A percentile compares a stretch with the other conserved stretches of the same genome.
Conservation (phyloP, 164 flowering plant genomes). For the Macadamia integrifolia region DNA sequence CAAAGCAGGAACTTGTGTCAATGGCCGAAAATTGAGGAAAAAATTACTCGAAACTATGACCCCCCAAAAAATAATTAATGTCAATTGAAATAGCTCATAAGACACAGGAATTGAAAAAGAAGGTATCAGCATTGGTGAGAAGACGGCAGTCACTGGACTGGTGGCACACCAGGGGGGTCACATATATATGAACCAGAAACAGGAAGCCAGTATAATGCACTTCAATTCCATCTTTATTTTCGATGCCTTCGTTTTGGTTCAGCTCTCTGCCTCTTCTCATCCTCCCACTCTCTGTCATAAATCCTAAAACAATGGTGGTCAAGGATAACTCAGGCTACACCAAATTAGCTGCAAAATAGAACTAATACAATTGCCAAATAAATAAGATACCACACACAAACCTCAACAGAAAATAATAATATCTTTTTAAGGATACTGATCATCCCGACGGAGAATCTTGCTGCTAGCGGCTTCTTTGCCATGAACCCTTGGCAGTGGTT, state of each 20-base stretch:
- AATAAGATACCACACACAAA: not conserved
- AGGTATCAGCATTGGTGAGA: not conserved
- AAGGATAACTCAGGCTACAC: constrained; percentile 28
- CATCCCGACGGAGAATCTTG: constrained; percentile 83
- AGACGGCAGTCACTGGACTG: not conserved
- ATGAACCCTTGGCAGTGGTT: constrained; percentile 58
- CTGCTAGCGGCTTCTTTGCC: constrained; percentile 60
- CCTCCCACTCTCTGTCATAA: constrained; percentile 96
- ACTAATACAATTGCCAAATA: no score
- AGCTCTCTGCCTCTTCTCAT: constrained; percentile 87
- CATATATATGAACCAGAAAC: not conserved
- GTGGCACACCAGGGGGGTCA: not conserved
- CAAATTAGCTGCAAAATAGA: not conserved
- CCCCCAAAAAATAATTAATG: not conserved
- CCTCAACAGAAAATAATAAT: not conserved
- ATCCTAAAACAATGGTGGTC: constrained; percentile 38
- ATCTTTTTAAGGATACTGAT: constrained; percentile 70
- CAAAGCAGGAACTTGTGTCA: not conserved
- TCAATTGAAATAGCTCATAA: not conserved
- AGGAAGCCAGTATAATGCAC: not conserved
- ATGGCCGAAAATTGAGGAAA: not conserved
- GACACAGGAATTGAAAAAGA: not conserved
- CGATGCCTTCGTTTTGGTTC: constrained; percentile 91
- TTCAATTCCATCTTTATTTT: constrained; percentile 26
- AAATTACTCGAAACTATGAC: not conserved